Evolutionary conservation across 2,329 filamentous ascomycete species (phyloP), one percentile per base, ranked within the genome.

Genomic region (Daldinia eschscholtzii): DNA sequence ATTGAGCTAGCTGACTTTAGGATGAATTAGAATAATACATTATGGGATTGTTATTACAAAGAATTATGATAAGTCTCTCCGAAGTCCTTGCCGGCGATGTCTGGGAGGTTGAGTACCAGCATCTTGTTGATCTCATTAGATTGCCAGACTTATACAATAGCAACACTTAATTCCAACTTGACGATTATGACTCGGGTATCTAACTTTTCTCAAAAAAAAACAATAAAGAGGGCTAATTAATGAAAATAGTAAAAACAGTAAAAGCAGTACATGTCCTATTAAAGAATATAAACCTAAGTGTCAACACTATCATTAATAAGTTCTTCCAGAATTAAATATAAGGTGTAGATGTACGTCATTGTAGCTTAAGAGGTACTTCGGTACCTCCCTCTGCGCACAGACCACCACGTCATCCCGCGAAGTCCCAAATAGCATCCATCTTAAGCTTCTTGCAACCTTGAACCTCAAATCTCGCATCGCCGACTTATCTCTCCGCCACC

Each of bases 391-490:
- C 10, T 6, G 1, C 41, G 70, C 70, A 72, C 65, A 46, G 63
- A 65, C 70, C 68, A 72, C 59, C 9, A 42, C 23, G 37, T 57
- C 53, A 55, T 60, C 37, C 15, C 46, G 26, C 46, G 20, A 23
- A 37, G 18, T 3, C 59, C 59, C 57, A 64, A 62, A 56, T 6
- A 33, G 33, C 2, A 35, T 23, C 20, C 28, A 57, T 50, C 61
- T 53, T 18, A 67, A 61, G 58, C 13, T 39, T 12, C 15, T 66
- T 35, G 33, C 39, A 48, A 74, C 65, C 64, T 67, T 10, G 12
- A 6, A 35, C 33, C 33, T 33, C 7, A n/a, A 48, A 15, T 44
- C 62, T 42, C 46, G 33, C 68, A 62, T 57, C 33, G 26, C 35
- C 56, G 57, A 39, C 39, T 30, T 10, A 65, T 58, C 41, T 58